Evolutionary conservation across 345 rosid species (phyloP).

Genomic region (Salix caprea): DNA sequence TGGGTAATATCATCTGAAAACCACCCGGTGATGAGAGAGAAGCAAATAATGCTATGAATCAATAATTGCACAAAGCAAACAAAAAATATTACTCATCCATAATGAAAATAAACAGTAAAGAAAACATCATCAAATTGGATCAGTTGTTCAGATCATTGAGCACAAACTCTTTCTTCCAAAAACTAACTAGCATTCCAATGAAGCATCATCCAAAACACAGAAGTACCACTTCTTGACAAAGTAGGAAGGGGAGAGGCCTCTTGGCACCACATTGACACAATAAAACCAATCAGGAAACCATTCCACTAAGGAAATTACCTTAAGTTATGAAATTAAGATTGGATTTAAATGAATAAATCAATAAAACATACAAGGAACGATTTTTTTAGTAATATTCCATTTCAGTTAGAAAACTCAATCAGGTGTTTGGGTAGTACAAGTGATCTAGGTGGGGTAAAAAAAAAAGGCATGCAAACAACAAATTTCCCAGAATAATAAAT

Average conservation of each 20-base stretch:
- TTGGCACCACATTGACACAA: not conserved
- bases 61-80: not conserved
- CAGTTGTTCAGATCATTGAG: not conserved
- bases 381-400: not conserved
- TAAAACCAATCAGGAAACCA: not conserved
- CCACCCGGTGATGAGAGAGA: constrained; percentile 1
- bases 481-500: not conserved
- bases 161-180: not conserved
- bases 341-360: not conserved
- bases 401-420: no score
- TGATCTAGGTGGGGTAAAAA: no score
- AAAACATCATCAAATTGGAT: not conserved
- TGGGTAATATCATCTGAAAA: constrained; percentile 73
- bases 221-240: not conserved
- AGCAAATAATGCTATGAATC: not conserved
- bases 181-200: not conserved
- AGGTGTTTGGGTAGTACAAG: no score
- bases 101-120: not conserved
- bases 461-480: not conserved
- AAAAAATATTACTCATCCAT: not conserved
- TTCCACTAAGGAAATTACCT: not conserved
- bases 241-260: not conserved
- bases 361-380: not conserved
- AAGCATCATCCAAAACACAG: not conserved
- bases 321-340: not conserved